phyloP scores from a whole-genome alignment of 345 rosid genomes.

The Balakata baccata region DNA sequence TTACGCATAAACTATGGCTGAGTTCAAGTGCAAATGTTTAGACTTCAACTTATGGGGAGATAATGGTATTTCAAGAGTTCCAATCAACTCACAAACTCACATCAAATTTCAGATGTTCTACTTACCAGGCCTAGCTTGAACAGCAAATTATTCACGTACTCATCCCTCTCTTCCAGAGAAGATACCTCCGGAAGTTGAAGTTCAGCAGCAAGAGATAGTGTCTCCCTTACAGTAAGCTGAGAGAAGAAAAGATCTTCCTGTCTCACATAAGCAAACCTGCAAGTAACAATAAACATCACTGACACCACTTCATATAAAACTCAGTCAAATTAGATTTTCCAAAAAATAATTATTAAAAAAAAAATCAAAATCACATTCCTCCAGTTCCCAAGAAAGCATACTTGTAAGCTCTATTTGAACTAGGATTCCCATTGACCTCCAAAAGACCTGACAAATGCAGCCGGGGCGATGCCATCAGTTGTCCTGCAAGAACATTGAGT shows the following conservation, averaged over 20 bases:
- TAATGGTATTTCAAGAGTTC: neutral
- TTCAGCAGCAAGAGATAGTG: slow-evolving; percentile 84
- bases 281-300: slow-evolving; percentile 16
- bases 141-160: slow-evolving; percentile 71
- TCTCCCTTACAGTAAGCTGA: slow-evolving; percentile 91
- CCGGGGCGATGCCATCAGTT: slow-evolving; percentile 59
- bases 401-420: slow-evolving; percentile 66
- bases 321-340: neutral
- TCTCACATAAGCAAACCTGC: slow-evolving; percentile 84
- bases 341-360: neutral
- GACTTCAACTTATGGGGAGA: neutral
- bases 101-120: neutral
- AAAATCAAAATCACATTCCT: slow-evolving; percentile 16
- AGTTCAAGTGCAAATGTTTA: neutral
- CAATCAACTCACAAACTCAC: neutral
- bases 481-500: slow-evolving; percentile 89
- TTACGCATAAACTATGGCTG: neutral
- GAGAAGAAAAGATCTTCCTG: slow-evolving; percentile 98
- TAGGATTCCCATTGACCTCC: slow-evolving; percentile 75
- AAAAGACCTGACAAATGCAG: slow-evolving; percentile 82
- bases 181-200: slow-evolving; percentile 75
- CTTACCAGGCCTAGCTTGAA: slow-evolving; percentile 84
- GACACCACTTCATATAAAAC: neutral
- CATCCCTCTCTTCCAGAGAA: slow-evolving; percentile 74
- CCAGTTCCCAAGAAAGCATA: slow-evolving; percentile 25